Evolutionary conservation across 2,329 filamentous ascomycete genomes (phyloP).

Genomic region (Magnaporthiopsis poae): DNA sequence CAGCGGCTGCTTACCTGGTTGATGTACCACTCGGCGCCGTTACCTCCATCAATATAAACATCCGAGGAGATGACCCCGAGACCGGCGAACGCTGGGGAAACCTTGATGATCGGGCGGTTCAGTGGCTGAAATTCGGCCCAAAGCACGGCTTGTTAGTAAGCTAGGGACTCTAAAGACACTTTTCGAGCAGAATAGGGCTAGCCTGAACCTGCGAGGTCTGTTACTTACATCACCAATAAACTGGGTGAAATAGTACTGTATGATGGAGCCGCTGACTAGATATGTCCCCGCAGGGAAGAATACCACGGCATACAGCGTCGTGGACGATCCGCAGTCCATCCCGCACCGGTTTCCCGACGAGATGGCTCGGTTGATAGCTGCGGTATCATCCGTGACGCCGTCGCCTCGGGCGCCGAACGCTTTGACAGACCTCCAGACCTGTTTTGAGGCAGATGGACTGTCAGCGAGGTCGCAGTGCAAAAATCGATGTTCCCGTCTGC

Average conservation of each 20-base stretch:
- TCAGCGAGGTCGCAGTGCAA: constrained; percentile 18
- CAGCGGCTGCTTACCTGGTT: constrained; percentile 20
- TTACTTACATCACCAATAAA: no score
- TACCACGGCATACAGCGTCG: not conserved
- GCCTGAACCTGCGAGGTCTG: no score
- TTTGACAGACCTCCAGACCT: constrained; percentile 1
- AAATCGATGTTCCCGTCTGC: constrained; percentile 14
- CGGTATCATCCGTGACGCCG: constrained; percentile 62
- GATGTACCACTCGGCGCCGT: not conserved
- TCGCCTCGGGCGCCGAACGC: constrained; percentile 57
- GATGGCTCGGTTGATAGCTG: constrained; percentile 56
- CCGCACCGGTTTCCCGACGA: constrained; percentile 20
- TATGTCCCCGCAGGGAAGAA: constrained; percentile 1
- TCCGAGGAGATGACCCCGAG: constrained; percentile 9
- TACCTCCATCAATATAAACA: not conserved
- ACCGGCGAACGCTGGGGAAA: constrained; percentile 33
- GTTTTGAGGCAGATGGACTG: not conserved
- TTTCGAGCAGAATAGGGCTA: no score
- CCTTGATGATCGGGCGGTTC: constrained; percentile 1
- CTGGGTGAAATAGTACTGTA: no score
- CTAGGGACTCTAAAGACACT: no score
- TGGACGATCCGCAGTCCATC: not conserved
- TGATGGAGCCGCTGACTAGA: no score
- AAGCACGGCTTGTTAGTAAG: no score
- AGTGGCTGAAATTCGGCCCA: no score